Evolutionary conservation across 768 basidiomycete genomes (phyloP).

Genomic region (Dacryopinax primogenitus): DNA sequence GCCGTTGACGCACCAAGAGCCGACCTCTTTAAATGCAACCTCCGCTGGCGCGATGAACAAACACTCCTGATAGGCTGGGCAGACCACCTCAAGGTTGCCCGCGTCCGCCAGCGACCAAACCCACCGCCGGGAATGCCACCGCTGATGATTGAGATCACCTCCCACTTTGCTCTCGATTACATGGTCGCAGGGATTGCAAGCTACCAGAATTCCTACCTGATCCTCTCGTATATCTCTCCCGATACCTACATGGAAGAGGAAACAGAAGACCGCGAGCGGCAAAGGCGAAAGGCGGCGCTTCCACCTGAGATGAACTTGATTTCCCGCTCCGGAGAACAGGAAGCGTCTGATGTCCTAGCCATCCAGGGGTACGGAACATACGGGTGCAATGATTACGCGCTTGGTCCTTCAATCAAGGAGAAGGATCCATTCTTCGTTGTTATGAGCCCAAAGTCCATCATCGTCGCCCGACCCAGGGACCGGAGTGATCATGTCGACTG

Average conservation of each 20-base stretch:
- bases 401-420: slow-evolving; percentile 35
- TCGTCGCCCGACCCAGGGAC: slow-evolving; percentile 80
- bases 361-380: slow-evolving; percentile 68
- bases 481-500: slow-evolving; percentile 79
- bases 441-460: slow-evolving; percentile 71
- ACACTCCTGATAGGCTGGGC: slow-evolving; percentile 91
- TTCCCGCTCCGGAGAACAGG: slow-evolving; percentile 75
- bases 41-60: slow-evolving; percentile 85
- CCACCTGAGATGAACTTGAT: slow-evolving; percentile 93
- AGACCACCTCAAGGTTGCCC: slow-evolving; percentile 79
- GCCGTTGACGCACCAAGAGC: slow-evolving; percentile 73
- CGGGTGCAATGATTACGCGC: slow-evolving; percentile 83
- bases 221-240: slow-evolving; percentile 77
- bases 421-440: slow-evolving; percentile 58
- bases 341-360: slow-evolving; percentile 69
- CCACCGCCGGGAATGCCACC: slow-evolving; percentile 31
- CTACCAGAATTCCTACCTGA: slow-evolving; percentile 61
- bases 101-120: slow-evolving; percentile 49
- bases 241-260: slow-evolving; percentile 62
- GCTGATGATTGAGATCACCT: slow-evolving; percentile 73
- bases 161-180: slow-evolving; percentile 84
- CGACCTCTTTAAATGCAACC: slow-evolving; percentile 84
- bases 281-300: slow-evolving; percentile 71
- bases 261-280: slow-evolving; percentile 53
- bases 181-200: slow-evolving; percentile 88